Conservation (phyloP, 768 basidiomycete species). For the Boletus subcaerulescens region DNA sequence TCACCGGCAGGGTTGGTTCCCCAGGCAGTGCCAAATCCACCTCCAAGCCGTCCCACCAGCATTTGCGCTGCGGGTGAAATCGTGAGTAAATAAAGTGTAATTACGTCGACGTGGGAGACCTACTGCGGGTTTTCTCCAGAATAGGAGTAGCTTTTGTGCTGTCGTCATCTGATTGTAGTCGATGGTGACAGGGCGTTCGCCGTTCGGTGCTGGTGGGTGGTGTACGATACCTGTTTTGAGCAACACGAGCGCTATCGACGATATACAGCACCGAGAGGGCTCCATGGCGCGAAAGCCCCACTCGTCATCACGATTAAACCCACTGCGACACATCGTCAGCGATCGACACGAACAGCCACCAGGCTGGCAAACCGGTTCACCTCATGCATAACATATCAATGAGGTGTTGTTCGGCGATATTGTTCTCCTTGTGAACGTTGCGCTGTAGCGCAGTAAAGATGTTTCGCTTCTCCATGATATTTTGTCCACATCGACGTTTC, state of each 20-base stretch:
- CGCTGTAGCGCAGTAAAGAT: slow-evolving; percentile 98
- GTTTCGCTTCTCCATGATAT: slow-evolving; percentile 82
- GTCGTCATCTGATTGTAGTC: slow-evolving; percentile 95
- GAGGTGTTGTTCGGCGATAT: slow-evolving; percentile 96
- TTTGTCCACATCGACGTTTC: slow-evolving; percentile 84
- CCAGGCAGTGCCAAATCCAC: slow-evolving; percentile 70
- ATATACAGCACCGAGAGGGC: slow-evolving; percentile 95
- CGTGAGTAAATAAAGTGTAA: neutral
- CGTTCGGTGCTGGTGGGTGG: slow-evolving; percentile 46
- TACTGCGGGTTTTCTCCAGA: slow-evolving; percentile 99
- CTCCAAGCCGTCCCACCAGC: slow-evolving; percentile 99
- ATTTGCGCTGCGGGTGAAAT: slow-evolving; percentile 73
- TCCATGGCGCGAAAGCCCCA: slow-evolving; percentile 98
- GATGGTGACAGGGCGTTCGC: slow-evolving; percentile 72
- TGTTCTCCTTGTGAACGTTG: slow-evolving; percentile 99
- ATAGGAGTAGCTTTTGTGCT: slow-evolving; percentile 92
- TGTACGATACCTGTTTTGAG: slow-evolving; percentile 96
- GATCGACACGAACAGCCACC: neutral
- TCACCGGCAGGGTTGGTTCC: slow-evolving; percentile 57
- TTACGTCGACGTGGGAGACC: slow-evolving; percentile 32
- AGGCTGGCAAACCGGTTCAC: slow-evolving; percentile 42
- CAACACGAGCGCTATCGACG: slow-evolving; percentile 94
- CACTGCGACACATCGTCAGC: slow-evolving; percentile 41
- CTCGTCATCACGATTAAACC: slow-evolving; percentile 94
- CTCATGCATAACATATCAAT: slow-evolving; percentile 99